phyloP scores from a whole-genome alignment of 1,284 basidiomycete species.

The Ustilago cynodontis region DNA sequence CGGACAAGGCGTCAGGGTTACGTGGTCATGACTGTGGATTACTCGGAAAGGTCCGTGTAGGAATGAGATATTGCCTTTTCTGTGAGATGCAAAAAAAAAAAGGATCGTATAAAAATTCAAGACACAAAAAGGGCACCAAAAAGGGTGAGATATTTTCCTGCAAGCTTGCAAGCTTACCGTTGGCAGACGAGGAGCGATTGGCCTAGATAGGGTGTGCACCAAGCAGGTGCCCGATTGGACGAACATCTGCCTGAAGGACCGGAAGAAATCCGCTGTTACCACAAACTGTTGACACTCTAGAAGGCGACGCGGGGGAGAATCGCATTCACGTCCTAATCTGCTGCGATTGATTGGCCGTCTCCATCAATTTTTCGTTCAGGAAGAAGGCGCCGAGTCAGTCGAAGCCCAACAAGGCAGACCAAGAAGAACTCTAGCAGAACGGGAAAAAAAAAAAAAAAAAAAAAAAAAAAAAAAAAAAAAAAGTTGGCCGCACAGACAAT shows the following conservation, averaged over 20 bases:
- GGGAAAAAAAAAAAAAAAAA: slow-evolving; percentile 14
- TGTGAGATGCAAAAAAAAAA: background rate
- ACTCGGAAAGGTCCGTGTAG: background rate
- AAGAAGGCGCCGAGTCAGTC: slow-evolving; percentile 14
- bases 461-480: slow-evolving; percentile 14
- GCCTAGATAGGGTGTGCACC: slow-evolving; percentile 5
- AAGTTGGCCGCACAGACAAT: slow-evolving; percentile 15
- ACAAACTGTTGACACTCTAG: background rate
- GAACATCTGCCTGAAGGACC: no score
- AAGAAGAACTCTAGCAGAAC: slow-evolving; percentile 9
- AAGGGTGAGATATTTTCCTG: background rate
- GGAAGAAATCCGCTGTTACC: background rate
- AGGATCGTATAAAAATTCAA: background rate
- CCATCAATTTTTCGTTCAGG: slow-evolving; percentile 19
- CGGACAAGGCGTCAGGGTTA: background rate
- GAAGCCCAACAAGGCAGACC: background rate
- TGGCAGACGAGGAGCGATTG: background rate
- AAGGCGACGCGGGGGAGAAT: slow-evolving; percentile 9
- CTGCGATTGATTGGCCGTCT: slow-evolving; percentile 23
- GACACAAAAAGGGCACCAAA: slow-evolving; percentile 2
- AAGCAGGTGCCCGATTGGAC: background rate
- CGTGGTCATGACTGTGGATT: background rate
- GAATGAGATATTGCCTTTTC: background rate
- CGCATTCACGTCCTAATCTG: slow-evolving; percentile 16
- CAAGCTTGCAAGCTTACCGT: background rate